Evolutionary conservation across 2,329 filamentous ascomycete genomes (phyloP).

Genomic region (Botrytis squamosa): DNA sequence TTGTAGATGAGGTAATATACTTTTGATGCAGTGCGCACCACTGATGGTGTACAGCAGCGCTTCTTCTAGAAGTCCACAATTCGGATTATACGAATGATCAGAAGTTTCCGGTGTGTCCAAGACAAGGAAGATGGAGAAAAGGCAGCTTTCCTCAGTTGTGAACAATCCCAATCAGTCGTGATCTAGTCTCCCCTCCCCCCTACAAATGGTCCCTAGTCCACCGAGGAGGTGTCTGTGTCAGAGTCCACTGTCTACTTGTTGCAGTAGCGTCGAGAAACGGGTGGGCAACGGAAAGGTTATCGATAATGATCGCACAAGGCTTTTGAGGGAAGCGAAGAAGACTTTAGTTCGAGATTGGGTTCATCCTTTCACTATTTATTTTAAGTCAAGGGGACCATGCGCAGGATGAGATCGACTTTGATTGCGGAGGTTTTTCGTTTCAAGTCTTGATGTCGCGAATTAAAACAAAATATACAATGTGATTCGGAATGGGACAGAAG

Average conservation of each 20-base stretch:
- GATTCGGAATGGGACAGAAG: background rate
- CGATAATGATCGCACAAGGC: background rate
- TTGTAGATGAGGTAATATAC: slow-evolving; percentile 14
- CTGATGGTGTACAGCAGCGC: slow-evolving; percentile 5
- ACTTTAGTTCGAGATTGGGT: slow-evolving; percentile 3
- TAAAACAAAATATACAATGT: background rate
- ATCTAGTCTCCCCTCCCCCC: slow-evolving; percentile 8
- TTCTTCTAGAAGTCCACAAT: background rate
- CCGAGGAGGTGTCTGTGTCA: background rate
- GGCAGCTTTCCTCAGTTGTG: background rate
- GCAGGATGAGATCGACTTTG: slow-evolving; percentile 10
- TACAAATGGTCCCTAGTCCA: background rate
- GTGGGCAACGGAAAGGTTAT: background rate
- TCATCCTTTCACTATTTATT: slow-evolving; percentile 19
- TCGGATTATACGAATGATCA: background rate
- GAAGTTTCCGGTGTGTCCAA: background rate
- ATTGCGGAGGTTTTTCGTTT: slow-evolving; percentile 12
- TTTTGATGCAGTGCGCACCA: slow-evolving; percentile 13
- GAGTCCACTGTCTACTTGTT: background rate
- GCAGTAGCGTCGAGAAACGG: slow-evolving; percentile 20
- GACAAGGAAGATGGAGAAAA: background rate
- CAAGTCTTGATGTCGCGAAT: slow-evolving; percentile 5
- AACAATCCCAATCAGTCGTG: background rate
- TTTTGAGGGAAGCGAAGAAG: background rate
- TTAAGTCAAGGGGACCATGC: slow-evolving; percentile 8